A percentile compares a stretch with the other conserved stretches of the same genome.
phyloP scores from a whole-genome alignment of 2,329 filamentous ascomycete species.

The Teratosphaeria destructans region DNA sequence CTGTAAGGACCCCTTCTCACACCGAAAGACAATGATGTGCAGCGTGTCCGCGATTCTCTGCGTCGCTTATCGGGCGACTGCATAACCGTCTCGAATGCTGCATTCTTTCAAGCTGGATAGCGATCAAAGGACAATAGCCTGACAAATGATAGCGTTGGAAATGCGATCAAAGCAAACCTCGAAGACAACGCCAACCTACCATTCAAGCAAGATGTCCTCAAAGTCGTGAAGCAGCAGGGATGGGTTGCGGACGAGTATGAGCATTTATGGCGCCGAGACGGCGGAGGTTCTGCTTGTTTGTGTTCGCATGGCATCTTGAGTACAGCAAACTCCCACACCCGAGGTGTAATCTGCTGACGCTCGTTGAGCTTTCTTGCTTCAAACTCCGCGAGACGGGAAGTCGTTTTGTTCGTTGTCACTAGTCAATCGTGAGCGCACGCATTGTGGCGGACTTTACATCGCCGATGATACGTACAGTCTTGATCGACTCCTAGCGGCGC shows the following conservation, averaged over 20 bases:
- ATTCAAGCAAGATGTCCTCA: slow-evolving; percentile 13
- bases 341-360: neutral
- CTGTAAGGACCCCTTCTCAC: slow-evolving; percentile 12
- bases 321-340: slow-evolving; percentile 1
- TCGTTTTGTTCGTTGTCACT: slow-evolving; percentile 26
- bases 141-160: slow-evolving; percentile 10
- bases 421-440: slow-evolving; percentile 21
- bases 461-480: slow-evolving; percentile 20
- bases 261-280: slow-evolving; percentile 25
- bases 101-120: too few relatives aligned
- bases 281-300: slow-evolving; percentile 22
- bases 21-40: neutral
- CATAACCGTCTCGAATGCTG: too few relatives aligned
- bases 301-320: slow-evolving; percentile 22
- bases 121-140: neutral
- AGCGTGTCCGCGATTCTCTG: too few relatives aligned
- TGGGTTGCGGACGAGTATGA: slow-evolving; percentile 25
- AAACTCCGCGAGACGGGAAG: slow-evolving; percentile 23
- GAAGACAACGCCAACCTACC: slow-evolving; percentile 19
- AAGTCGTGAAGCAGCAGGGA: slow-evolving; percentile 18
- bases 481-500: slow-evolving; percentile 16
- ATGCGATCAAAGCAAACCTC: slow-evolving; percentile 20
- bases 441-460: slow-evolving; percentile 23
- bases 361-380: slow-evolving; percentile 20
- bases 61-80: neutral